Conservation (phyloP, 169 alveolate genomes). For the Eimeria tenella region DNA sequence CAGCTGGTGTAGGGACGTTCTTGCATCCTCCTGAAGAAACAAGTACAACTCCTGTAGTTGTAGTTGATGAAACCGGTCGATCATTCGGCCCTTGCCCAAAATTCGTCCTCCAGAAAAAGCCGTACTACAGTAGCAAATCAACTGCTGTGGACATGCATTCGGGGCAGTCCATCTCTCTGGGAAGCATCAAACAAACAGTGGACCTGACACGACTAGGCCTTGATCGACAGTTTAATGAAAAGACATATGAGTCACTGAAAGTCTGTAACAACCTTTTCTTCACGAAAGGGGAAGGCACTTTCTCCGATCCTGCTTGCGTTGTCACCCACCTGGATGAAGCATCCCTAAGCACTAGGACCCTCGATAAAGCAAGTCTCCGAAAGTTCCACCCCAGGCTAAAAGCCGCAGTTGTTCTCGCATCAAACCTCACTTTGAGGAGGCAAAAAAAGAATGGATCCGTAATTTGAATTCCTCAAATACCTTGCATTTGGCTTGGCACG, state of each 20-base stretch:
- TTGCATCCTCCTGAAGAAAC: background rate
- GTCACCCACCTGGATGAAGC: constrained; percentile 54
- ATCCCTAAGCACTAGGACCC: background rate
- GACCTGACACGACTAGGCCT: constrained; percentile 54
- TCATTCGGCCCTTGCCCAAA: constrained; percentile 51
- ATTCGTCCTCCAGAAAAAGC: background rate
- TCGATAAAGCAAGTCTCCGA: constrained; percentile 20
- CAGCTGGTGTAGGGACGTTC: background rate
- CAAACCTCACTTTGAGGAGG: background rate
- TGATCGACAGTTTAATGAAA: constrained; percentile 27
- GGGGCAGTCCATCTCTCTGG: background rate
- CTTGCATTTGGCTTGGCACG: constrained; percentile 65
- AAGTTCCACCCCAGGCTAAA: constrained; percentile 31
- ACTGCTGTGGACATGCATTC: background rate
- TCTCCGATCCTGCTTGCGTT: constrained; percentile 62
- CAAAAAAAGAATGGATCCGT: constrained; percentile 38
- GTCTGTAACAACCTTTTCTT: constrained; percentile 48
- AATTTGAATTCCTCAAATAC: constrained; percentile 26
- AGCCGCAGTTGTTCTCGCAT: constrained; percentile 12
- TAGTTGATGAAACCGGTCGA: constrained; percentile 17
- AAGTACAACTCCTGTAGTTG: background rate
- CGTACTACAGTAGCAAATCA: constrained; percentile 32
- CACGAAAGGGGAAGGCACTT: background rate
- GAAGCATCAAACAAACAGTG: background rate
- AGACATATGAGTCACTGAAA: background rate